Evolutionary conservation across 371 early-diverging fungal genomes (phyloP).

Genomic region (Mortierella sp.): DNA sequence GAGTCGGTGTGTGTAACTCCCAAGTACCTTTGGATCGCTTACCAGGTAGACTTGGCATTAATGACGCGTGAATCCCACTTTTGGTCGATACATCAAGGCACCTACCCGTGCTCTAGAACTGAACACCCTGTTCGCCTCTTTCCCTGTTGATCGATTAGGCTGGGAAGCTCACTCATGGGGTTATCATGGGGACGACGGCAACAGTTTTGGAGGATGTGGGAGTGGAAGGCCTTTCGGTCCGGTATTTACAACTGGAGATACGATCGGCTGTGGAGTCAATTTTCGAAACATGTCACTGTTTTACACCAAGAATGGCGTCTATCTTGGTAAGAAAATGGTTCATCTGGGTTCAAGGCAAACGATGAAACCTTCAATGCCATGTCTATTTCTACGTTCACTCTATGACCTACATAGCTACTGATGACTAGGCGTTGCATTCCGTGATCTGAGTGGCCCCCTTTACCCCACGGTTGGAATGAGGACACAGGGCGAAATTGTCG

Average conservation of each 20-base stretch:
- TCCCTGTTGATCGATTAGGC: slow-evolving; percentile 57
- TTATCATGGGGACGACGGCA: slow-evolving; percentile 95
- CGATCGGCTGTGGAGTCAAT: slow-evolving; percentile 92
- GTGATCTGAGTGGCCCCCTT: slow-evolving; percentile 62
- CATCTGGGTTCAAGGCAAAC: no score
- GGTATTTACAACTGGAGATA: slow-evolving; percentile 89
- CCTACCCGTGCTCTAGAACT: background rate
- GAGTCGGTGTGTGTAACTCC: slow-evolving; percentile 82
- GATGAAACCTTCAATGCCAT: no score
- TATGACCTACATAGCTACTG: no score
- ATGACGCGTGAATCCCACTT: no score
- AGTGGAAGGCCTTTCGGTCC: slow-evolving; percentile 91
- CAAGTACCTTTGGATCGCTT: slow-evolving; percentile 70
- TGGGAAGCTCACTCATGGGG: slow-evolving; percentile 88
- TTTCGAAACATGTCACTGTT: slow-evolving; percentile 80
- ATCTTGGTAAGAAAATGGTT: slow-evolving; percentile 67
- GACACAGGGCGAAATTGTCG: slow-evolving; percentile 86
- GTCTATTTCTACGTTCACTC: no score
- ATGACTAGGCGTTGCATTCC: slow-evolving; percentile 60
- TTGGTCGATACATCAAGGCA: no score
- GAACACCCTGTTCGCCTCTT: background rate
- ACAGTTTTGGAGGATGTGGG: slow-evolving; percentile 77
- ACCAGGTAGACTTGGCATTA: slow-evolving; percentile 68
- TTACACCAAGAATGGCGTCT: slow-evolving; percentile 93
- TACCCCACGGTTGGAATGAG: slow-evolving; percentile 93